These are phyloP conservation scores for Chaetomium sp. DNA, from an alignment of 2,329 filamentous ascomycete species.

Conservation along the genomic window DNA sequence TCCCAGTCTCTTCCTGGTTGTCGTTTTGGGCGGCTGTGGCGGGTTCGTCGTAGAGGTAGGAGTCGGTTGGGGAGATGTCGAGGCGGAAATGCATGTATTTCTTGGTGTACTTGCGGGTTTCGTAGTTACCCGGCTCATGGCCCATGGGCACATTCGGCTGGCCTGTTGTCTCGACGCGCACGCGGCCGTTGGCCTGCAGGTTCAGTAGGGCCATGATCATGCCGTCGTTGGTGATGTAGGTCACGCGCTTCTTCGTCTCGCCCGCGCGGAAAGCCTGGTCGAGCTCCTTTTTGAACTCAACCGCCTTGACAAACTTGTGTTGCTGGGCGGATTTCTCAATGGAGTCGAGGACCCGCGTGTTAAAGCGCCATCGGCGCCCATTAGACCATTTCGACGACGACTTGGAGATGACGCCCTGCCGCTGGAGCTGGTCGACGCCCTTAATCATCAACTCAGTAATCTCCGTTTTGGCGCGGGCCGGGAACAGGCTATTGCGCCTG, in stretches of 20 bases:
- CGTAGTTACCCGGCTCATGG: constrained; percentile 71
- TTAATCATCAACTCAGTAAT: constrained; percentile 51
- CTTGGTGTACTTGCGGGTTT: constrained; percentile 68
- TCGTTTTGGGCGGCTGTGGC: not conserved
- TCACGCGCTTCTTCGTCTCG: constrained; percentile 46
- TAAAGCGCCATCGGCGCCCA: constrained; percentile 65
- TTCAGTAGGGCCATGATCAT: constrained; percentile 68
- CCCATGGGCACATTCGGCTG: constrained; percentile 68
- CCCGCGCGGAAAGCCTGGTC: constrained; percentile 56
- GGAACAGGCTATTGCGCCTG: constrained; percentile 55
- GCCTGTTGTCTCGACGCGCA: constrained; percentile 56
- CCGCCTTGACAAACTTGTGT: constrained; percentile 60
- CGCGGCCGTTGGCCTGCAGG: constrained; percentile 60
- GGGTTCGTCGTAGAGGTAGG: constrained; percentile 58
- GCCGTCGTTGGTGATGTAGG: constrained; percentile 63
- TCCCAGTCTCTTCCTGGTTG: not conserved
- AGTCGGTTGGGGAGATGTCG: constrained; percentile 58
- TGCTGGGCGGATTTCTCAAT: constrained; percentile 60
- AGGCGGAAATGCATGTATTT: constrained; percentile 66
- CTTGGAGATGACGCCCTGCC: constrained; percentile 59
- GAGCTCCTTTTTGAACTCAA: constrained; percentile 60
- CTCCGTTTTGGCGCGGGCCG: constrained; percentile 39
- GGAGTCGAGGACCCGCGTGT: constrained; percentile 58
- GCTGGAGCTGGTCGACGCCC: constrained; percentile 53
- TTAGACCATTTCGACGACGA: constrained; percentile 60